These are phyloP conservation scores for Oldenlandia corymbosa DNA, from an alignment of 257 asterid genomes.

Conservation along the genomic window DNA sequence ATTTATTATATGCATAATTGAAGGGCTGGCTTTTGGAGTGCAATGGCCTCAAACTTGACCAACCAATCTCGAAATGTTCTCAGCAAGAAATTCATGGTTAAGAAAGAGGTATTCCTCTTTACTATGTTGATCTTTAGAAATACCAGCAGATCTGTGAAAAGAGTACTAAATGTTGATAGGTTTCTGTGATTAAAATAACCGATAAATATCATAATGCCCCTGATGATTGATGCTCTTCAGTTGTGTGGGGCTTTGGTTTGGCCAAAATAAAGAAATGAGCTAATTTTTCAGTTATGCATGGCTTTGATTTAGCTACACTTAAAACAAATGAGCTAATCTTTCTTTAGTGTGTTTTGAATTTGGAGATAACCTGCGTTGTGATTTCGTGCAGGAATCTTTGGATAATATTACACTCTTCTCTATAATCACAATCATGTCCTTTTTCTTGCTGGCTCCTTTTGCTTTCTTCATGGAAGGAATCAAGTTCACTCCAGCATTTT, in stretches of 20 bases:
- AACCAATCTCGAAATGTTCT: slow-evolving; percentile 95
- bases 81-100: slow-evolving; percentile 90
- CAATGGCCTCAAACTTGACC: slow-evolving; percentile 96
- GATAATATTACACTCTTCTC: slow-evolving; percentile 52
- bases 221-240: not conserved
- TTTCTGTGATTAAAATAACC: not conserved
- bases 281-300: no score
- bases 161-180: no score
- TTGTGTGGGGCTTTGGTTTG: no score
- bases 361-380: slow-evolving; percentile 18
- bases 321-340: not conserved
- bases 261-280: no score
- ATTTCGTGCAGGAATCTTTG: slow-evolving; percentile 39
- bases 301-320: not conserved
- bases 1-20: slow-evolving; percentile 1
- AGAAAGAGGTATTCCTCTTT: slow-evolving; percentile 62
- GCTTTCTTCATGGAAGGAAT: slow-evolving; percentile 45
- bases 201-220: not conserved
- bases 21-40: slow-evolving; percentile 98
- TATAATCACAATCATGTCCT: slow-evolving; percentile 49
- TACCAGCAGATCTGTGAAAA: not conserved
- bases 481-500: slow-evolving; percentile 61
- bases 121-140: not conserved
- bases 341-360: not conserved
- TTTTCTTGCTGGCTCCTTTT: slow-evolving; percentile 42